These are phyloP conservation scores for Mycena haematopus DNA, from an alignment of 768 basidiomycete species.

Conservation along the genomic window DNA sequence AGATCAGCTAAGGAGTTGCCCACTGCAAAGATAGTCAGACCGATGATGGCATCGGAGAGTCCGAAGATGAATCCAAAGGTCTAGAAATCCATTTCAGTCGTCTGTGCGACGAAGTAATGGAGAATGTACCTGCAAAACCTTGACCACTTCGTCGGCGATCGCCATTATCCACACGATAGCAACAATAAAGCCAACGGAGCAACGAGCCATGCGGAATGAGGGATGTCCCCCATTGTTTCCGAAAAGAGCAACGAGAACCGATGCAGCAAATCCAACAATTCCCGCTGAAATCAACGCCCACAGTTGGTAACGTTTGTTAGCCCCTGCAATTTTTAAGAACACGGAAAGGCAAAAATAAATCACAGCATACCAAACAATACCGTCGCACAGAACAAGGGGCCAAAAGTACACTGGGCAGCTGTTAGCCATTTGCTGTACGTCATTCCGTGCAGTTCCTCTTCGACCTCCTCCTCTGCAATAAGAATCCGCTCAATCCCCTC, in stretches of 20 bases:
- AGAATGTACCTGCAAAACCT: conserved; percentile 76
- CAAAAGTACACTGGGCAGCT: conserved; percentile 81
- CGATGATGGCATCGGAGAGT: conserved; percentile 95
- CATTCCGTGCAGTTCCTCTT: conserved; percentile 71
- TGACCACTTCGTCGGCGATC: conserved; percentile 95
- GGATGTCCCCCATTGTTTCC: conserved; percentile 64
- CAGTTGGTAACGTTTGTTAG: conserved; percentile 44
- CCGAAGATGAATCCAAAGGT: conserved; percentile 94
- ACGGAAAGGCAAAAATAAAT: conserved; percentile 8
- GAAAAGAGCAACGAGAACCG: conserved; percentile 63
- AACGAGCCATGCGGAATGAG: conserved; percentile 70
- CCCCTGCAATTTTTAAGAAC: conserved; percentile 43
- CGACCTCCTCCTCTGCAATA: conserved; percentile 76
- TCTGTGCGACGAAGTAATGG: neutral
- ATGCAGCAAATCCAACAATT: conserved; percentile 59
- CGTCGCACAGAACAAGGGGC: conserved; percentile 76
- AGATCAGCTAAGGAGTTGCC: conserved; percentile 97
- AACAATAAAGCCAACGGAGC: conserved; percentile 90
- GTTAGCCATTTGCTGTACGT: conserved; percentile 84
- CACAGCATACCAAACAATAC: conserved; percentile 77
- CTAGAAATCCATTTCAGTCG: conserved; percentile 46
- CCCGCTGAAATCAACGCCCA: conserved; percentile 63
- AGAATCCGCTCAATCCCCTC: conserved; percentile 72
- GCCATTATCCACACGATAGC: conserved; percentile 98
- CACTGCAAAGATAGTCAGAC: conserved; percentile 94